phyloP scores from a whole-genome alignment of 345 rosid species.

The Isatis tinctoria region DNA sequence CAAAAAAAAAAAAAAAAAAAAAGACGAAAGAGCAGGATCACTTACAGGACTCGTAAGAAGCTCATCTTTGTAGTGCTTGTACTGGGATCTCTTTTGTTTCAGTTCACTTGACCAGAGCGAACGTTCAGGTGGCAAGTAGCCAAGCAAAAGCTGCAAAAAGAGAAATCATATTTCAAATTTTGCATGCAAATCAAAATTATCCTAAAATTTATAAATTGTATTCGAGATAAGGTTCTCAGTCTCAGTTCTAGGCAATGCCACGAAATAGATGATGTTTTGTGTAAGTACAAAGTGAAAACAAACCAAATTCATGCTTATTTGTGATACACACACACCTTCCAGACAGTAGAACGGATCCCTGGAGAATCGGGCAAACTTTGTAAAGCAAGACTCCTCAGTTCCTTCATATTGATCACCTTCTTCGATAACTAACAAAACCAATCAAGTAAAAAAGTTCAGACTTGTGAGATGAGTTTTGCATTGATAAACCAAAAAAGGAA shows the following conservation, averaged over 20 bases:
- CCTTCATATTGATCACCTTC: constrained; percentile 78
- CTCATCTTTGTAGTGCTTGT: constrained; percentile 81
- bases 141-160: constrained; percentile 75
- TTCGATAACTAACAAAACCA: constrained; percentile 53
- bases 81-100: constrained; percentile 83
- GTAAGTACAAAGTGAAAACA: background rate
- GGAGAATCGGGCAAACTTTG: constrained; percentile 86
- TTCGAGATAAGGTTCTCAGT: background rate
- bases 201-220: background rate
- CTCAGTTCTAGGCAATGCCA: background rate
- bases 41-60: constrained; percentile 94
- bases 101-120: constrained; percentile 76
- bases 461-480: background rate
- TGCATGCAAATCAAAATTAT: background rate
- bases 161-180: background rate
- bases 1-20: background rate
- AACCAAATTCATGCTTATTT: background rate
- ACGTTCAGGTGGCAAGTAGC: constrained; percentile 86
- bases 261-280: background rate
- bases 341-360: constrained; percentile 81
- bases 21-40: constrained; percentile 4
- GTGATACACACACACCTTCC: constrained; percentile 56
- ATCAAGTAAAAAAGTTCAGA: background rate
- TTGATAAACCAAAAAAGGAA: background rate
- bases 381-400: constrained; percentile 74